phyloP scores from a whole-genome alignment of 208 protist genomes.

The Angomonas deanei region DNA sequence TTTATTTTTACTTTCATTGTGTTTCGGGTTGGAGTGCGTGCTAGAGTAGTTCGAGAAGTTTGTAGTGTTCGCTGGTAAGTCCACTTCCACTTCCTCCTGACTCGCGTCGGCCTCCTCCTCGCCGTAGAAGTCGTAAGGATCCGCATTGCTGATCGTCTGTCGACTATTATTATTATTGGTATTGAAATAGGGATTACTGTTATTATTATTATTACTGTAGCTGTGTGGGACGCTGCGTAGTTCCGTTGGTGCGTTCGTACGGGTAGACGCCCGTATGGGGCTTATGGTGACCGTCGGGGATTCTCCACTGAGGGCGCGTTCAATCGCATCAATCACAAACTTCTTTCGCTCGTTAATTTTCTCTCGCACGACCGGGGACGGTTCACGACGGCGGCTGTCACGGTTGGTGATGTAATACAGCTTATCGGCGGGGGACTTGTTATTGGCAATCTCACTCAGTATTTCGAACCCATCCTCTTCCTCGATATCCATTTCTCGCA shows the following conservation, averaged over 20 bases:
- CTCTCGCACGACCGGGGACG: constrained; percentile 5
- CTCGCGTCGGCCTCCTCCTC: not conserved
- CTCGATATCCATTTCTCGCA: constrained; percentile 69
- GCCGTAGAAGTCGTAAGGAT: not conserved
- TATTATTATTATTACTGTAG: too few species aligned
- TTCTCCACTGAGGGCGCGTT: constrained; percentile 26
- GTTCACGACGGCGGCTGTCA: not conserved
- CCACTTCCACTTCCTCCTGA: not conserved
- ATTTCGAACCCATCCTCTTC: constrained; percentile 44
- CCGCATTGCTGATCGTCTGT: not conserved
- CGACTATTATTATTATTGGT: not conserved
- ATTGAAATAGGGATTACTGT: not conserved
- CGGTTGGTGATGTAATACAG: constrained; percentile 22
- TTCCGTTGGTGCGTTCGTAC: not conserved
- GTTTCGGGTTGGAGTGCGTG: not conserved
- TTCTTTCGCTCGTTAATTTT: constrained; percentile 27
- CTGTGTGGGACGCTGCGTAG: not conserved
- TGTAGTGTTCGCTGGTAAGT: not conserved
- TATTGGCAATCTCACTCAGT: constrained; percentile 30
- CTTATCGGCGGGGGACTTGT: constrained; percentile 19
- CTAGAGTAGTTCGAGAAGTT: not conserved
- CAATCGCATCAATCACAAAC: constrained; percentile 55
- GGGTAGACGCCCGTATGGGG: not conserved
- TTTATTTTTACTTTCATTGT: not conserved
- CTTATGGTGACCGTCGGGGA: not conserved